Evolutionary conservation across 2,329 filamentous ascomycete genomes (phyloP).

Genomic region (Aspergillus intermedius): DNA sequence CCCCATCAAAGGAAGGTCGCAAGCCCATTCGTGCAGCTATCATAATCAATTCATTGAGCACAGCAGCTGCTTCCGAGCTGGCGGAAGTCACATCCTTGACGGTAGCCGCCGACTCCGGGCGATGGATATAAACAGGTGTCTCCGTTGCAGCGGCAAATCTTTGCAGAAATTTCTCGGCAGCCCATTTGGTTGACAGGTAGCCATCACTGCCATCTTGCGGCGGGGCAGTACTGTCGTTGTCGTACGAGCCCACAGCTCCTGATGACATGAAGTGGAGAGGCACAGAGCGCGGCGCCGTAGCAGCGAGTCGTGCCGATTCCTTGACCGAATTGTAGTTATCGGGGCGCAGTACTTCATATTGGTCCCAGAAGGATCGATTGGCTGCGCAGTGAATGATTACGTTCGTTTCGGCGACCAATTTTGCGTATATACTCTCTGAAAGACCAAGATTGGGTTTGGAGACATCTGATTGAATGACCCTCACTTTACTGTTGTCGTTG

Average conservation of each 20-base stretch:
- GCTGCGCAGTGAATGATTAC: constrained; percentile 3
- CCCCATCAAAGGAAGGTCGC: background rate
- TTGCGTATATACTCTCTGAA: background rate
- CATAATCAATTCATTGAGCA: background rate
- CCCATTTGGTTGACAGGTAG: background rate
- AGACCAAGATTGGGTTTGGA: constrained; percentile 1
- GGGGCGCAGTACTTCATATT: background rate
- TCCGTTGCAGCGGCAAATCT: background rate
- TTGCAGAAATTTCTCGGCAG: constrained; percentile 1
- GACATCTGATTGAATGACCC: background rate
- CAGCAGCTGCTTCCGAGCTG: background rate
- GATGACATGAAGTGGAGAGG: constrained; percentile 6
- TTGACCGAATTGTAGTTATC: constrained; percentile 2
- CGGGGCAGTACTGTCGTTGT: background rate
- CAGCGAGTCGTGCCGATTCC: background rate
- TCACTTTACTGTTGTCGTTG: background rate
- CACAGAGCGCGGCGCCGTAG: background rate
- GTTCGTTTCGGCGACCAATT: background rate
- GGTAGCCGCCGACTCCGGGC: background rate
- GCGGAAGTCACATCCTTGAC: background rate
- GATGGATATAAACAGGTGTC: background rate
- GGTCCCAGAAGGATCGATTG: constrained; percentile 1
- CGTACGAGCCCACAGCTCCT: background rate
- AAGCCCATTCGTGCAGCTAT: background rate
- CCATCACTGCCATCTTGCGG: background rate